Evolutionary conservation across 805 yeast genomes (phyloP), one percentile per base, ranked within the genome.

Genomic region (Limtongia smithiae): DNA sequence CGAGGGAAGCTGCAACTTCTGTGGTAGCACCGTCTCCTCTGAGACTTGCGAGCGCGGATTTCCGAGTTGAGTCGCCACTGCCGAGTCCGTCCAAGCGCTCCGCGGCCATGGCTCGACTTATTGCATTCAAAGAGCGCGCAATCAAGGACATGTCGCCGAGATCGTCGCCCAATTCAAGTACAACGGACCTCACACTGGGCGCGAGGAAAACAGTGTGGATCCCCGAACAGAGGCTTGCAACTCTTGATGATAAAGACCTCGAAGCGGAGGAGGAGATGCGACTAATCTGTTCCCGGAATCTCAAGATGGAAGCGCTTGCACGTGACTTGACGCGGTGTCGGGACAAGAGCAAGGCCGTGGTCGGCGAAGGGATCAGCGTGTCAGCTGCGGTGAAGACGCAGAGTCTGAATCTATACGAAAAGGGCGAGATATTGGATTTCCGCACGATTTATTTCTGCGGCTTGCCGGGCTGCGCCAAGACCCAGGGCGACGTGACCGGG

Each of bases 371-470:
- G 18, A 41, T 45, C 42, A 40, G 47, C 11, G 50, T 45, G 3
- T 28, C 49, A 3, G 33, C 22, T n/a, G 55, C 56, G 1, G 46
- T 35, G 4, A 35, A 24, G 37, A 36, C 48, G 4, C 37, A 40
- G 33, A 25, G 18, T 8, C 54, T 83, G 27, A 78, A 73, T 39
- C 65, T 76, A 4, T 81, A 79, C 55, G 89, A 83, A 62, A 71
- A 75, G 38, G 81, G 83, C 3, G 88, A 83, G 61, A 66, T 83
- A 14, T 61, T 71, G 34, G 73, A 83, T 50, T 71, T 70, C 39
- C 60, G 71, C 14, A 69, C 73, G 27, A 64, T 82, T 0, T 82
- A 74, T 60, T 82, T 72, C 57, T 63, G 77, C 3, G 84, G 86
- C 21, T 41, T 41, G n/a, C 52, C 55, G 11, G 61, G 51, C n/a